Evolutionary conservation across 352 stramenopile genomes (phyloP).

Genomic region (Globisporangium carolinianum): DNA sequence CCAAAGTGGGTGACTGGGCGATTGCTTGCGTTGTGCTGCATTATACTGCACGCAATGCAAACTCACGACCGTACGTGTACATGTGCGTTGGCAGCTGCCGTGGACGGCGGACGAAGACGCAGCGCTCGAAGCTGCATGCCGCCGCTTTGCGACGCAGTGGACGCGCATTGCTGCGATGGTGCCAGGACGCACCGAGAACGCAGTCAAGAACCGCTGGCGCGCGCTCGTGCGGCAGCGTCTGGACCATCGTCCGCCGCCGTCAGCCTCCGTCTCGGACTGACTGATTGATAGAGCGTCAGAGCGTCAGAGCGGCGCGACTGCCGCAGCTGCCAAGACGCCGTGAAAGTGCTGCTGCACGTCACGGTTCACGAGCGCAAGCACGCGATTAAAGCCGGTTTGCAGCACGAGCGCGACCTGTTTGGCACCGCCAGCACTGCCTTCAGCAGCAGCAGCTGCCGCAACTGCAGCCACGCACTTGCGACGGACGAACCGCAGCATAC

Average conservation of each 20-base stretch:
- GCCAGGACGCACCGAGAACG: conserved; percentile 44
- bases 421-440: conserved; percentile 9
- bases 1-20: conserved; percentile 18
- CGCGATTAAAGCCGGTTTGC: conserved; percentile 41
- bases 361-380: conserved; percentile 52
- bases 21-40: too few species aligned
- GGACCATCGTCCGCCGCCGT: neutral
- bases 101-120: conserved; percentile 50
- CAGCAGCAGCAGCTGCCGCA: neutral
- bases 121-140: conserved; percentile 18
- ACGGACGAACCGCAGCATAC: conserved; percentile 68
- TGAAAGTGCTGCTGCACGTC: conserved; percentile 47
- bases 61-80: neutral
- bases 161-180: conserved; percentile 33
- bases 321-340: conserved; percentile 23
- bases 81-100: conserved; percentile 16
- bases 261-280: too few species aligned
- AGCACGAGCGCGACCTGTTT: neutral
- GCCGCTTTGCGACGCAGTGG: conserved; percentile 34
- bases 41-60: neutral
- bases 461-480: conserved; percentile 36
- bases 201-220: conserved; percentile 70
- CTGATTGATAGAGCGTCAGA: too few species aligned
- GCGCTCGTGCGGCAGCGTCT: conserved; percentile 12
- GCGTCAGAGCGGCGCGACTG: conserved; percentile 37